phyloP scores from a whole-genome alignment of 2,329 filamentous ascomycete species.

The Colletotrichum caudatum region DNA sequence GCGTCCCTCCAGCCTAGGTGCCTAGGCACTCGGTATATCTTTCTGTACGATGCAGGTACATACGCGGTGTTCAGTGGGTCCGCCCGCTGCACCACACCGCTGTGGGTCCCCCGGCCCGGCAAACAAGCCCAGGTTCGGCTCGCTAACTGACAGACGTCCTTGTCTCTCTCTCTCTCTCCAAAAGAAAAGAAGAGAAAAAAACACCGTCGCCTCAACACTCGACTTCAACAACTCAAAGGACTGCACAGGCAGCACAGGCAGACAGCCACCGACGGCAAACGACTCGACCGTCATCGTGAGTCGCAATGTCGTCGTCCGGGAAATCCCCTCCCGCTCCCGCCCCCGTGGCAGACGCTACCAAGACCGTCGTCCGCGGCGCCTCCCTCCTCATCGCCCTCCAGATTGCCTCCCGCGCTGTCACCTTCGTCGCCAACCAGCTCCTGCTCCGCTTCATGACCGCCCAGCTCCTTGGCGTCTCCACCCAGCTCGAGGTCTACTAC shows the following conservation, averaged over 20 bases:
- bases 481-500: constrained; percentile 93
- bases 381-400: constrained; percentile 90
- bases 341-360: constrained; percentile 25
- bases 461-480: constrained; percentile 83
- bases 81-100: constrained; percentile 21
- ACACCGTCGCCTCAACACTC: constrained; percentile 29
- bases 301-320: constrained; percentile 14
- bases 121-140: constrained; percentile 15
- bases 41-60: too few relatives aligned
- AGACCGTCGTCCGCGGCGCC: constrained; percentile 73
- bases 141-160: too few relatives aligned
- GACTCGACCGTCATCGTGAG: background rate
- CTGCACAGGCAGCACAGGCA: background rate
- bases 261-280: background rate
- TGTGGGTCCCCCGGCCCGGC: constrained; percentile 20
- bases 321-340: background rate
- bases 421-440: constrained; percentile 92
- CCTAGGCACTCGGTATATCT: background rate
- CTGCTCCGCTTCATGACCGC: constrained; percentile 90
- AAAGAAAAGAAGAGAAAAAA: background rate
- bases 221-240: background rate
- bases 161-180: too few relatives aligned
- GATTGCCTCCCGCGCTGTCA: constrained; percentile 85
- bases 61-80: constrained; percentile 15
- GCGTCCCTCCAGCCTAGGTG: too few relatives aligned